Base-by-base conservation (phyloP, 164 flowering plant species). In the Taxillus chinensis region DNA sequence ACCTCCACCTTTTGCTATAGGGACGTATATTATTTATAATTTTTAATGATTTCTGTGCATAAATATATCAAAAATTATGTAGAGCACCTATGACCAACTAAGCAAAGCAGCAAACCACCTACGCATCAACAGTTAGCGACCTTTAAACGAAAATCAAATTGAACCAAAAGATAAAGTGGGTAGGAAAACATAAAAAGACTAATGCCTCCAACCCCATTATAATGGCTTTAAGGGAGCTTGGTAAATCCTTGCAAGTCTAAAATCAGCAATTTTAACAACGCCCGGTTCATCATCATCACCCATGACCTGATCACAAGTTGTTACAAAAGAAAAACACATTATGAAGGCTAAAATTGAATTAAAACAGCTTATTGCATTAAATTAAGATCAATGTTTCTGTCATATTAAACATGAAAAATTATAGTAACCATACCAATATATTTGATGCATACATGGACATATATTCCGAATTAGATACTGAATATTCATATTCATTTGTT, bases 221-320 rank as follows among this genome's bases (percentile, higher is more conserved):
- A 95, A 74, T 45, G 93, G 87, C 76, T 85, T 95, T 69, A 91
- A 62, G 15, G 99, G 99, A 69, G 89, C 96, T 74, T 87, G 95
- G 64, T 91, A 95, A 69, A 95, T 83, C 74, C 99, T 83, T 43
- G 99, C 99, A 57, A 95, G 93, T 60, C 99, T 97, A 79, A 95
- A 95, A 77, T 95, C 99, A 74, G 97, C 99, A 71, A 95, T 87
- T 76, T 95, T 95, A n/a, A 95, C 92, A 59, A 95, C 83, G 48
- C 99, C 97, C 48, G 87, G 99, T 60, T 95, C 99, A 5, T 95
- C 99, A 69, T 92, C 97, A 8, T 95, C 99, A 46, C 99, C 99
- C 92, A 87, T 95, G 59, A 95, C 93, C 96, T 90, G 81, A 42
- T 52, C 3, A 49, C 7, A 49, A 10, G 27, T 27, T 7, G 51